Percentiles rank a stretch among this genome's conserved stretches.
Conservation (phyloP, 805 yeast species). For the Torulaspora gathmanii region DNA sequence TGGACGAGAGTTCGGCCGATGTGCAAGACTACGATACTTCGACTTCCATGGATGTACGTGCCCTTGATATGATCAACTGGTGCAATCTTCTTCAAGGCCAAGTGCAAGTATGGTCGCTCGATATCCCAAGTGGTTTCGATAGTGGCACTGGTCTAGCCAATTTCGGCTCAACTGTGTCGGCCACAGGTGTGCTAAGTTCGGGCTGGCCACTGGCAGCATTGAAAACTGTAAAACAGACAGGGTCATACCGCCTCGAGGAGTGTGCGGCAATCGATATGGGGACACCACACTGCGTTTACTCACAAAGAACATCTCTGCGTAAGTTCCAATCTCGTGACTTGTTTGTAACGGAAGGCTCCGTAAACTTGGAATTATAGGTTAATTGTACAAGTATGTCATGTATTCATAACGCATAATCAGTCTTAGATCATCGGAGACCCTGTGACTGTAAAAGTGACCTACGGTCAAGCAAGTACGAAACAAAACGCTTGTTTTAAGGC, state of each 20-base stretch:
- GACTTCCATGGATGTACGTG: slow-evolving; percentile 21
- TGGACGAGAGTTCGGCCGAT: slow-evolving; percentile 11
- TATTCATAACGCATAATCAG: not conserved
- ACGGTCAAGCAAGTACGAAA: no score
- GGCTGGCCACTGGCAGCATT: slow-evolving; percentile 71
- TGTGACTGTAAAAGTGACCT: not conserved
- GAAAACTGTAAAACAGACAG: slow-evolving; percentile 21
- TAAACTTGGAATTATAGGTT: slow-evolving; percentile 14
- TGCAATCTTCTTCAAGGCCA: slow-evolving; percentile 40
- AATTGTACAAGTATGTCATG: not conserved
- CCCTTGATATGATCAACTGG: slow-evolving; percentile 55
- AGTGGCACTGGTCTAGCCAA: slow-evolving; percentile 63
- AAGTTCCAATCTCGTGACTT: slow-evolving; percentile 42
- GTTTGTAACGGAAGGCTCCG: slow-evolving; percentile 25
- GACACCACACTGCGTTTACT: slow-evolving; percentile 52
- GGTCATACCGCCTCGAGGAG: slow-evolving; percentile 12
- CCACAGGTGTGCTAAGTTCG: slow-evolving; percentile 60
- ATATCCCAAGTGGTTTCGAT: slow-evolving; percentile 78
- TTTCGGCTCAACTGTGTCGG: slow-evolving; percentile 38
- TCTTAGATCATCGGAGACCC: no score
- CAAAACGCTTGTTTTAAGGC: no score
- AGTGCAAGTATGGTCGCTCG: slow-evolving; percentile 48
- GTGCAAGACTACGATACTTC: slow-evolving; percentile 33
- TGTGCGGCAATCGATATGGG: slow-evolving; percentile 70
- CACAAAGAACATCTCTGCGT: slow-evolving; percentile 40